Evolutionary conservation across 1,139 yeast species (phyloP), one percentile per base, ranked within the genome.

Genomic region (Candida neerlandica): DNA sequence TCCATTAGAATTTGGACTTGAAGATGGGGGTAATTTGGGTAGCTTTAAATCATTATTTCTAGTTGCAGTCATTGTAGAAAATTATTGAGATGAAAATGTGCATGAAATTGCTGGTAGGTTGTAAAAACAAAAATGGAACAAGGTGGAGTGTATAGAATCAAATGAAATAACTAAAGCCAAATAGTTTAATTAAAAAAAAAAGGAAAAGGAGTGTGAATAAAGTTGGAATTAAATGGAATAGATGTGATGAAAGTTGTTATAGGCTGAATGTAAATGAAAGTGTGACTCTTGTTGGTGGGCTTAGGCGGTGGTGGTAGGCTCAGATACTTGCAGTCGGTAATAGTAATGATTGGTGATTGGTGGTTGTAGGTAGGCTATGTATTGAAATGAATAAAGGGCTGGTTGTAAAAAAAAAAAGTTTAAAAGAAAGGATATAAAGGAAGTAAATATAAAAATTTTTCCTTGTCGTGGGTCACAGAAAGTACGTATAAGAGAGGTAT

Each of bases 1-100:
- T 7, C 32, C 23, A 15, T 40, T 26, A 2, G 19, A 16, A 15
- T 23, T 18, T 32, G 34, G 26, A 15, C 27, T 26, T 6, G 19
- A 16, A 15, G 33, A 30, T 32, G 34, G 26, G 10, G 48, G 45
- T 21, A 67, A 60, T 41, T 53, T 53, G 11, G 75, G 75, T 38
- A 70, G 65, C 42, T 66, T 67, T 57, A 69, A 55, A 45, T 56
- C 47, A 18, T 49, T 51, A 34, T 42, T 45, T 21, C 50, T 52
- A 21, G 43, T 49, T 30, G 49, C 48, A 10, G 52, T 58, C 64
- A 59, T 46, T 27, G 2, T 27, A 16, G 15, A 29, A n/a, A 12
- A 30, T 40, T 15, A 37, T 23, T 23, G 6, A 16, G 11, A 55
- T 4, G 12, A 19, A 33, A 43, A 19, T 19, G 12, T 16, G 43